These are phyloP conservation scores for Penicillium manginii DNA, from an alignment of 495 filamentous ascomycete genomes.

Conservation along the genomic window DNA sequence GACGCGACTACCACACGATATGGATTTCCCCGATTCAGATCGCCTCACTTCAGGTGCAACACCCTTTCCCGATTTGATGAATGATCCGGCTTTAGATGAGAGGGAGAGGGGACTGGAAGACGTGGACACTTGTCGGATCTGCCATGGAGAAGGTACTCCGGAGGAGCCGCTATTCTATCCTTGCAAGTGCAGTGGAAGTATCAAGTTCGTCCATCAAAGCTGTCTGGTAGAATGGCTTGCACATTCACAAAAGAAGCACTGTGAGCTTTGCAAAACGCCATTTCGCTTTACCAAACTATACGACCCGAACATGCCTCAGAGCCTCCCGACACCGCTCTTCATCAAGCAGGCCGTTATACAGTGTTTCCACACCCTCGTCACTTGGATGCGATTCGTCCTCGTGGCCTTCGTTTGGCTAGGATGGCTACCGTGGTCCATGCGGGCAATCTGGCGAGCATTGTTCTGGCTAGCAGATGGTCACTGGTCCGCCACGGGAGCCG, in stretches of 20 bases:
- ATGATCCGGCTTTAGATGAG: constrained; percentile 60
- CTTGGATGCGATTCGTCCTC: constrained; percentile 75
- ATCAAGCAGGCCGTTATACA: constrained; percentile 74
- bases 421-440: constrained; percentile 87
- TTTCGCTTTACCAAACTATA: constrained; percentile 99
- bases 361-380: constrained; percentile 65
- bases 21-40: constrained; percentile 30
- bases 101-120: constrained; percentile 50
- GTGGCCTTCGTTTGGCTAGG: constrained; percentile 88
- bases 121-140: constrained; percentile 90
- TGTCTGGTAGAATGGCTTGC: constrained; percentile 98
- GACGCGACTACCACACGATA: constrained; percentile 23
- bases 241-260: constrained; percentile 98
- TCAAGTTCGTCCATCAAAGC: constrained; percentile 96
- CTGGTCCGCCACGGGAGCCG: constrained; percentile 58
- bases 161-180: constrained; percentile 94
- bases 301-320: constrained; percentile 85
- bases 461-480: constrained; percentile 97
- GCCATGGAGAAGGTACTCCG: constrained; percentile 81
- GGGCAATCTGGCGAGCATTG: constrained; percentile 84
- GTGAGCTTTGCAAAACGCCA: constrained; percentile 97
- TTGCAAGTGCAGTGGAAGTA: constrained; percentile 97
- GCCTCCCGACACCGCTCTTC: constrained; percentile 79
- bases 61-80: constrained; percentile 64
- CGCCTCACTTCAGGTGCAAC: constrained; percentile 23